A percentile compares a stretch with the other conserved stretches of the same genome.
Conservation (phyloP, 1,284 basidiomycete genomes). For the Trametes polyzona region DNA sequence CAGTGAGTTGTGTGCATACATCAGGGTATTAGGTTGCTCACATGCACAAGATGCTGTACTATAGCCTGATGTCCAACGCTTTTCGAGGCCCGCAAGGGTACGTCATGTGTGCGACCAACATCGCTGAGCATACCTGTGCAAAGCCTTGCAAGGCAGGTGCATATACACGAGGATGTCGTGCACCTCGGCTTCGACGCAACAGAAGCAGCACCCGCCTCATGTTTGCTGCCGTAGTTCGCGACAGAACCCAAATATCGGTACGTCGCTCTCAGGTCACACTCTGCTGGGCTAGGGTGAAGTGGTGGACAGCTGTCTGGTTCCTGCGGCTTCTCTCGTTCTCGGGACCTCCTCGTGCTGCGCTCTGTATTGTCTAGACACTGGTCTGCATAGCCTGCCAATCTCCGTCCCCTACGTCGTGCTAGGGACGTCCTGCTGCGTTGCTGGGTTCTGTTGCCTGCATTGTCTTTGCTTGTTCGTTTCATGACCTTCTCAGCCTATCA, state of each 20-base stretch:
- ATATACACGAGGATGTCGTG: not conserved
- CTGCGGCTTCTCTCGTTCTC: not conserved
- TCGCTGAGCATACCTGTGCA: too few relatives aligned
- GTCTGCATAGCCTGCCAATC: not conserved
- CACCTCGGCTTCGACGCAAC: not conserved
- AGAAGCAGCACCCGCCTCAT: not conserved
- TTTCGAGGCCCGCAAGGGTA: too few relatives aligned
- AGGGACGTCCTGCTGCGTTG: too few relatives aligned
- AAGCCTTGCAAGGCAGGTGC: not conserved
- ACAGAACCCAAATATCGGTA: constrained; percentile 2
- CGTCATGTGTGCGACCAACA: too few relatives aligned
- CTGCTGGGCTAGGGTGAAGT: not conserved
- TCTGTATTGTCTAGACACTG: not conserved
- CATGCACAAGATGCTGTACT: too few relatives aligned
- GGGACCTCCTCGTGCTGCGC: not conserved
- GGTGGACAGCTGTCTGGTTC: not conserved
- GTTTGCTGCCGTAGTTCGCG: not conserved
- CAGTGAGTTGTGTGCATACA: too few relatives aligned
- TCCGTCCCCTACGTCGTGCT: not conserved
- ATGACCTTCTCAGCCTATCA: too few relatives aligned
- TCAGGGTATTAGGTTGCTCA: too few relatives aligned
- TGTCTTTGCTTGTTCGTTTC: too few relatives aligned
- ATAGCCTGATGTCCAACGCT: too few relatives aligned
- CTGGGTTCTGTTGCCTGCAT: too few relatives aligned
- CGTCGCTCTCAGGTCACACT: too few relatives aligned